Percentiles rank a stretch among this genome's conserved stretches.
These are phyloP conservation scores for Solanum hybrid DNA, from an alignment of 305 asterid genomes.

Conservation along the genomic window DNA sequence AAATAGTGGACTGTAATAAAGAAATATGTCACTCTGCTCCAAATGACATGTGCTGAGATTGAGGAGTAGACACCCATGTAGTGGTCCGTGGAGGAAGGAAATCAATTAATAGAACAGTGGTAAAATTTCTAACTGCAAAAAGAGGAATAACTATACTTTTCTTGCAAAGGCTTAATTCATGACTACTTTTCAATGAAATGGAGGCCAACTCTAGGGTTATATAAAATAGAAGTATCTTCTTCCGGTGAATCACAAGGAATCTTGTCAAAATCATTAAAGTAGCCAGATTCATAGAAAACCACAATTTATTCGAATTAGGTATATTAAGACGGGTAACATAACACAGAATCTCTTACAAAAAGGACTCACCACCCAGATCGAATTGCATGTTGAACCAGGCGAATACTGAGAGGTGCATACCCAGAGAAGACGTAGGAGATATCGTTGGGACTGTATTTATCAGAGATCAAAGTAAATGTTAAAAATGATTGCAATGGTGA, in stretches of 20 bases:
- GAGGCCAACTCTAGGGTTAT: background rate
- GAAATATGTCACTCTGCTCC: background rate
- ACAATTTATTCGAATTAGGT: background rate
- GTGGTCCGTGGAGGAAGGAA: background rate
- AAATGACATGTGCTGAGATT: background rate
- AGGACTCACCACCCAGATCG: constrained; percentile 88
- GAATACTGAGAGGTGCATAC: constrained; percentile 95
- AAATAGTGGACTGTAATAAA: background rate
- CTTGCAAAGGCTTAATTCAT: background rate
- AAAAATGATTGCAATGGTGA: background rate
- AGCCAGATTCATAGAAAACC: background rate
- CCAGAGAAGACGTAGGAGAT: constrained; percentile 94
- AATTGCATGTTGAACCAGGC: constrained; percentile 88
- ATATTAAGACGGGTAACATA: background rate
- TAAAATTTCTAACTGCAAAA: background rate
- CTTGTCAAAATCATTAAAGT: background rate
- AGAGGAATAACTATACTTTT: background rate
- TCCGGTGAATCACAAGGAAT: background rate
- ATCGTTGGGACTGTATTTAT: constrained; percentile 62
- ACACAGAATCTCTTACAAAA: background rate
- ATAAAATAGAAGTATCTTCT: background rate
- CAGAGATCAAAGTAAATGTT: background rate
- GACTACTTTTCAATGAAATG: background rate
- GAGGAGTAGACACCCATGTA: background rate
- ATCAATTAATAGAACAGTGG: background rate